Percentiles rank a stretch among this genome's conserved stretches.
phyloP scores from a whole-genome alignment of 805 yeast species.

The Komagataella phaffii region DNA sequence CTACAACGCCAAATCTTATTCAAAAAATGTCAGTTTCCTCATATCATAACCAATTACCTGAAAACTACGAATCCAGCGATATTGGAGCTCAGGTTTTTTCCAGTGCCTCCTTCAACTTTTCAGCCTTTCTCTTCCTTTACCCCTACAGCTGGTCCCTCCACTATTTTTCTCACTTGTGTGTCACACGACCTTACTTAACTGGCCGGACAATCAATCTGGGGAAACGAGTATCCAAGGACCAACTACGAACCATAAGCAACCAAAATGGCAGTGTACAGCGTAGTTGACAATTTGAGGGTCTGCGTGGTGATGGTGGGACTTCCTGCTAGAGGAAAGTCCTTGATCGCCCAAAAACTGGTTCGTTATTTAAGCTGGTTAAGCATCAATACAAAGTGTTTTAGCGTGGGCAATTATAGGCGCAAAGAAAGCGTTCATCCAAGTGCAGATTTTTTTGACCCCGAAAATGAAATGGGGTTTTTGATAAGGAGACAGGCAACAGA shows the following conservation, averaged over 20 bases:
- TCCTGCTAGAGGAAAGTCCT: slow-evolving; percentile 88
- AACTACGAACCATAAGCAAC: neutral
- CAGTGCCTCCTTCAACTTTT: neutral
- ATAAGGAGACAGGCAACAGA: slow-evolving; percentile 59
- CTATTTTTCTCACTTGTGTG: neutral
- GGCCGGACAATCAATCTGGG: neutral
- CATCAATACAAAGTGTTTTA: slow-evolving; percentile 74
- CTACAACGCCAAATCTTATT: no score
- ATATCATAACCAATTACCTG: no score
- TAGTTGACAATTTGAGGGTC: slow-evolving; percentile 58
- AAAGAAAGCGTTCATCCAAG: slow-evolving; percentile 39
- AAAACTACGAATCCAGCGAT: no score
- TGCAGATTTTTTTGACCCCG: slow-evolving; percentile 69
- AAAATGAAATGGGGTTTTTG: slow-evolving; percentile 49
- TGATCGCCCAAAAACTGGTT: slow-evolving; percentile 86
- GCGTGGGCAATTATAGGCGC: slow-evolving; percentile 80
- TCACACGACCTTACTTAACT: neutral
- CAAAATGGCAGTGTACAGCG: slow-evolving; percentile 42
- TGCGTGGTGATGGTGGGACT: slow-evolving; percentile 85
- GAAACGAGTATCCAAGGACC: neutral
- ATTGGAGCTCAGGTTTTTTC: neutral
- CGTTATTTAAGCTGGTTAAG: slow-evolving; percentile 89
- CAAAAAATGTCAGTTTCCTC: no score
- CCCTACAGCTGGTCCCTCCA: neutral
- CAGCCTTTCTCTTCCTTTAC: neutral